A percentile compares a stretch with the other conserved stretches of the same genome.
phyloP scores from a whole-genome alignment of 1,139 yeast species.

The Blastobotrys petasosporus region DNA sequence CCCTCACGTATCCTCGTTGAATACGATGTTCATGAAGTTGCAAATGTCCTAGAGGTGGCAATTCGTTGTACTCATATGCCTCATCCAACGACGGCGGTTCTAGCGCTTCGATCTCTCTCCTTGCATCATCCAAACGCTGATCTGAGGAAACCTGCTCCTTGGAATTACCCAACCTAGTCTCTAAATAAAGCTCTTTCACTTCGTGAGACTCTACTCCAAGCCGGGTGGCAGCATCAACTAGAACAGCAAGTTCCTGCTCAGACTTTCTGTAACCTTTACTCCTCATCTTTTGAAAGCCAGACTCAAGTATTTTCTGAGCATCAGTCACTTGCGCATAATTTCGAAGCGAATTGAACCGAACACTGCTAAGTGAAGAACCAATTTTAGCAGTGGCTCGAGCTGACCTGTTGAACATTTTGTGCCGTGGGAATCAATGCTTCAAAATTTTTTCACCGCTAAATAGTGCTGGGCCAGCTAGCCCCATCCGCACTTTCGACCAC shows the following conservation, averaged over 20 bases:
- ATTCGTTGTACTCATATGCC: conserved; percentile 48
- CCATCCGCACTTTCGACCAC: no score
- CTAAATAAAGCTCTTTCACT: conserved; percentile 28
- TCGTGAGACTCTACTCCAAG: conserved; percentile 29
- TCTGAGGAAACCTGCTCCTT: conserved; percentile 20
- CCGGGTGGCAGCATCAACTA: conserved; percentile 30
- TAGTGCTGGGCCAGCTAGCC: no score
- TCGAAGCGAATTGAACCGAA: no score
- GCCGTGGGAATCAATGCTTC: no score
- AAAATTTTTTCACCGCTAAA: no score
- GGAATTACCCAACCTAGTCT: conserved; percentile 24
- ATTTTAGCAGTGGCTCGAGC: no score
- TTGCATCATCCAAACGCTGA: conserved; percentile 17
- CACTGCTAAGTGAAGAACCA: no score
- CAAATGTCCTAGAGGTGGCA: conserved; percentile 56
- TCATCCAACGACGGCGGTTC: conserved; percentile 28
- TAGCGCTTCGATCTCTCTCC: conserved; percentile 19
- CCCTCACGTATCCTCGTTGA: conserved; percentile 60
- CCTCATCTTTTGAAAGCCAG: conserved; percentile 33
- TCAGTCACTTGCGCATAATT: no score
- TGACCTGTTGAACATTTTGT: no score
- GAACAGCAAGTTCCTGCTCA: conserved; percentile 26
- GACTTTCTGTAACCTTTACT: conserved; percentile 26
- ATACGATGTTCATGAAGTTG: conserved; percentile 55
- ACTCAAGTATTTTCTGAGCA: conserved; percentile 24